phyloP scores from a whole-genome alignment of 1,139 yeast species.

The Hyphopichia buzzinii region DNA sequence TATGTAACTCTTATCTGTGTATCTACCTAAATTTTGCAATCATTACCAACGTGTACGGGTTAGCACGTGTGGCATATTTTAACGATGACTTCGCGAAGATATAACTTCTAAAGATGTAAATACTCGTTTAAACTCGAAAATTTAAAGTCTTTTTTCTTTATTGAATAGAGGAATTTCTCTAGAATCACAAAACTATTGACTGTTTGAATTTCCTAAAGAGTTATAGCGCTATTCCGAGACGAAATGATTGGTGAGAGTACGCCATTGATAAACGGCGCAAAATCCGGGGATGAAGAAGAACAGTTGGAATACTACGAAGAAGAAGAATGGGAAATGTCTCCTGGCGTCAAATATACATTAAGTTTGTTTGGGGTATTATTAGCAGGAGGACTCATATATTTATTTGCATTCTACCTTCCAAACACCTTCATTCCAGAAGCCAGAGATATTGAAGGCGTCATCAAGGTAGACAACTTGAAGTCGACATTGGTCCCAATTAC shows the following conservation, averaged over 20 bases:
- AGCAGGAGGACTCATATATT: slow-evolving; percentile 20
- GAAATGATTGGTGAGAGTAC: slow-evolving; percentile 9
- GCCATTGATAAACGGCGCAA: slow-evolving; percentile 8
- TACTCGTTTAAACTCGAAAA: too few species aligned
- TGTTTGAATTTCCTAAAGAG: too few species aligned
- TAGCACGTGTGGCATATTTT: too few species aligned
- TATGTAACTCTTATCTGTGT: too few species aligned
- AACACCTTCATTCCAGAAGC: slow-evolving; percentile 34
- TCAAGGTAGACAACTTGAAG: slow-evolving; percentile 23
- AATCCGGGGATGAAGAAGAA: slow-evolving; percentile 10
- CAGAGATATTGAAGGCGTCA: slow-evolving; percentile 24
- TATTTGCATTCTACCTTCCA: slow-evolving; percentile 37
- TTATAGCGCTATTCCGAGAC: too few species aligned
- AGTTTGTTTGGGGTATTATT: slow-evolving; percentile 16
- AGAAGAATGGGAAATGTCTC: slow-evolving; percentile 16
- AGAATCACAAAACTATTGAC: too few species aligned
- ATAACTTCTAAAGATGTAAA: too few species aligned
- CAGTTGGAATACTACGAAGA: slow-evolving; percentile 11
- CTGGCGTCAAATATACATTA: slow-evolving; percentile 13
- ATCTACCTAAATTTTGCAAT: too few species aligned
- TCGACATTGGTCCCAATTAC: slow-evolving; percentile 25
- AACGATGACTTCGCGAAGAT: too few species aligned
- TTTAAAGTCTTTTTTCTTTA: too few species aligned
- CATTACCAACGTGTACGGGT: too few species aligned
- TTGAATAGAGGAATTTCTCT: too few species aligned